These are phyloP conservation scores for Cynanchum wilfordii DNA, from an alignment of 257 asterid genomes.

Conservation along the genomic window DNA sequence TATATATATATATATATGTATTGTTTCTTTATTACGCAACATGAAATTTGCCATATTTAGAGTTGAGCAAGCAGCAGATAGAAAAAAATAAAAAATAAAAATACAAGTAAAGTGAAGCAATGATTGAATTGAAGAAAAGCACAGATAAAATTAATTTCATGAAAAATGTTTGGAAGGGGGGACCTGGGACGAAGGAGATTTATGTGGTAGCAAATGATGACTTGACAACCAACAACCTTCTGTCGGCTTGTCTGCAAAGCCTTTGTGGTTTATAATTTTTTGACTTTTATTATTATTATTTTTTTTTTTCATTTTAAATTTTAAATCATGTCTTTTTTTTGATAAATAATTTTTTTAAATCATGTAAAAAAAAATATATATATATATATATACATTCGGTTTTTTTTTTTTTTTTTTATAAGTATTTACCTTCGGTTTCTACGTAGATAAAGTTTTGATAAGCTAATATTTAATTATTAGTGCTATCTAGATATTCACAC, in stretches of 20 bases:
- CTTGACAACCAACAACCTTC: slow-evolving; percentile 29
- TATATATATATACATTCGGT: too few relatives aligned
- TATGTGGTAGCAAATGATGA: slow-evolving; percentile 25
- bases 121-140: slow-evolving; percentile 22
- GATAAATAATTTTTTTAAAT: too few relatives aligned
- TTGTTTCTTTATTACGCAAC: neutral
- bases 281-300: neutral
- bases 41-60: slow-evolving; percentile 2
- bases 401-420: too few relatives aligned
- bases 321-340: too few relatives aligned
- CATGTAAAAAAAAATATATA: too few relatives aligned
- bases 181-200: slow-evolving; percentile 9
- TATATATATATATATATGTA: too few relatives aligned
- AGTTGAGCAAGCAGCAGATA: neutral
- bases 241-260: slow-evolving; percentile 31
- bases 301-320: too few relatives aligned
- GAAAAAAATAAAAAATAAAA: too few relatives aligned
- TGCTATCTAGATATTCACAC: neutral
- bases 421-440: too few relatives aligned
- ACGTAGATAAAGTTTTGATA: too few relatives aligned
- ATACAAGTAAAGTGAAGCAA: neutral
- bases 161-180: neutral
- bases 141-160: neutral
- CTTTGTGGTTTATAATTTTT: slow-evolving; percentile 41
- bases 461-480: too few relatives aligned